Conservation (phyloP, 176 grass and related monocot genomes). For the Aechmea fasciata region DNA sequence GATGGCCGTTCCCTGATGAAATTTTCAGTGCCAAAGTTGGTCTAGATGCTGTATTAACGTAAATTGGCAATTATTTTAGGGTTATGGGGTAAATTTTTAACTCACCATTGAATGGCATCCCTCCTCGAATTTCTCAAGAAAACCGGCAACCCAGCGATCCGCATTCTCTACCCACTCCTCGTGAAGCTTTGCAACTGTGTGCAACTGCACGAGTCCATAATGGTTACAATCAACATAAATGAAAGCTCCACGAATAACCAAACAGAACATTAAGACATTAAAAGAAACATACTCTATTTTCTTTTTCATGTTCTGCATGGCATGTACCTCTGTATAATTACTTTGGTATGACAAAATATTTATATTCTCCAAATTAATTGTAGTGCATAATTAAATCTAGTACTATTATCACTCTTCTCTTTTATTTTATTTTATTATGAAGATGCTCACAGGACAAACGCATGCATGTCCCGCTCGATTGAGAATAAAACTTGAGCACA, state of each 20-base stretch:
- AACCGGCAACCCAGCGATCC: slow-evolving; percentile 95
- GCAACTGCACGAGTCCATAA: slow-evolving; percentile 41
- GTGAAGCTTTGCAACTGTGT: slow-evolving; percentile 64
- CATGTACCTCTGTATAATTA: no score
- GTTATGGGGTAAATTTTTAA: not conserved
- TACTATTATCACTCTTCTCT: no score
- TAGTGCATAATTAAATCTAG: no score
- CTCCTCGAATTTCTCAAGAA: slow-evolving; percentile 94
- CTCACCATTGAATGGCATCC: slow-evolving; percentile 86
- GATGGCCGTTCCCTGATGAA: slow-evolving; percentile 68
- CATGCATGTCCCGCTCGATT: no score
- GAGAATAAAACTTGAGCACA: no score
- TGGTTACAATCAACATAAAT: slow-evolving; percentile 11
- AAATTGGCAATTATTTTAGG: not conserved
- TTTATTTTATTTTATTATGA: no score
- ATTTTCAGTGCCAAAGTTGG: slow-evolving; percentile 4
- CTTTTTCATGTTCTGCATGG: no score
- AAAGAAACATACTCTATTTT: no score
- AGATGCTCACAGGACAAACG: no score
- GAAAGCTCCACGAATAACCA: not conserved
- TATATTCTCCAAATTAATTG: no score
- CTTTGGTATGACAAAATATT: no score
- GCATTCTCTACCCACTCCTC: slow-evolving; percentile 98
- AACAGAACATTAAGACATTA: not conserved
- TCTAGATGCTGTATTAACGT: not conserved